Evolutionary conservation across 1,139 yeast genomes (phyloP), one percentile per base, ranked within the genome.

Genomic region (Sugiyamaella castrensis): DNA sequence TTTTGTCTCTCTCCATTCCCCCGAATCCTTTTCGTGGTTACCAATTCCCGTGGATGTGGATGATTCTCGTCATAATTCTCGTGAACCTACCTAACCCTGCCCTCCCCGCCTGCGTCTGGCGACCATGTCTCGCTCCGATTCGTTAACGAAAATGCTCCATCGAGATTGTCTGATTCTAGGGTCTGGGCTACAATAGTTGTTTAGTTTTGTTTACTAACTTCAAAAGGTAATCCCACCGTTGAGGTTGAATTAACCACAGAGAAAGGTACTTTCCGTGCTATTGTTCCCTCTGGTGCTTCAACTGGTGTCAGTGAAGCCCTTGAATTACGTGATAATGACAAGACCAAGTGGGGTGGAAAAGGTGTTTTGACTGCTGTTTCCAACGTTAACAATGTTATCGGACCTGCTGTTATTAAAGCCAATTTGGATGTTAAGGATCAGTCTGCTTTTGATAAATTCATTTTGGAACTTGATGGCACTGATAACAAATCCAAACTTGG

Each of bases 241-340:
- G 96, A 89, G 80, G 96, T 88, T 62, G 96, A 89, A 67, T 67
- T 88, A 63, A 77, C 84, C 79, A 89, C 96, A 65, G 88, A 77
- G 57, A 80, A 83, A 67, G 96, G 96, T 68, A 70, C 79, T 60
- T 87, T 86, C 88, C 84, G 96, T 74, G 80, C 96, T 62, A 87
- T 87, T 67, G 97, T 89, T 57, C 97, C 97, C 71, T 87, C 96
- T 59, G 97, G 96, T 75, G 96, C 96, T 59, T 87, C 96, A 66
- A 88, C 96, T 57, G 96, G 96, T 80, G 72, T 83, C 71, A 92
- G 85, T 73, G 97, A 89, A 79, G 96, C 96, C 64, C 77, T 87
- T 61, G 97, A 89, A 79, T 81, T 89, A 71, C 87, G 97, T 79
- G 97, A 89, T 71, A 89, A 85, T 66, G 96, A 89, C 79, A 84